Base-by-base conservation (phyloP, 2,329 filamentous ascomycete species). In the Metarhizium brunneum region DNA sequence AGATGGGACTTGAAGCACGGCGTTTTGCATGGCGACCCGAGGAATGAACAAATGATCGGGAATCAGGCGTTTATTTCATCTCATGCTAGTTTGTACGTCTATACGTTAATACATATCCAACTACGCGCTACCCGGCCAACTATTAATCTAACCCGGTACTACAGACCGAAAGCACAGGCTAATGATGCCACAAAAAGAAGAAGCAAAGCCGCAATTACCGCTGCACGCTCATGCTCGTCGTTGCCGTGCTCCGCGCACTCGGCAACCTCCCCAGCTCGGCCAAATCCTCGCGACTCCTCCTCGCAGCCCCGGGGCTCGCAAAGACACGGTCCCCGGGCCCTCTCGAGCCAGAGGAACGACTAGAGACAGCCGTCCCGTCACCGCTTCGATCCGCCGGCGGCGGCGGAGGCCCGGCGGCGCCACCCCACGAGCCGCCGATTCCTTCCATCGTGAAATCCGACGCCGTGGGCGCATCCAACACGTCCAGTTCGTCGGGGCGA, bases 391-490 rank as follows among this genome's bases (percentile, higher is more conserved):
- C 30, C 25, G 56, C 30, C 18, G 51, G 42, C 20, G 55, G 42
- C 42, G 42, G 16, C 20, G 42, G 2, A 20, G 13, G 4, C 42
- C n/a, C 42, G 6, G 42, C 16, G 7, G 2, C 18, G 20, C 45
- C 69, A 0, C 79, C 82, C 66, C 83, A 83, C 16, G 75, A 73
- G 0, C 86, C 87, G 13, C 86, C 86, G 6, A 87, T 85, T 57
- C 84, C 86, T 69, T 90, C 85, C 85, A 90, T 89, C 0, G 83
- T 89, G 57, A 89, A 89, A 8, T 81, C 77, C 55, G 84, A 87
- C 1, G 88, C 88, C 0, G 88, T 90, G 0, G 87, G 85, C n/a
- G 74, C 85, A 65, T 92, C 88, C 25, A 92, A 71, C 7, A 78
- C 66, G 0, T 71, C 71, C 29, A 91, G 72, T 68, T 90, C 87